phyloP scores from a whole-genome alignment of 331 rosid species.

The Malus hybrid region DNA sequence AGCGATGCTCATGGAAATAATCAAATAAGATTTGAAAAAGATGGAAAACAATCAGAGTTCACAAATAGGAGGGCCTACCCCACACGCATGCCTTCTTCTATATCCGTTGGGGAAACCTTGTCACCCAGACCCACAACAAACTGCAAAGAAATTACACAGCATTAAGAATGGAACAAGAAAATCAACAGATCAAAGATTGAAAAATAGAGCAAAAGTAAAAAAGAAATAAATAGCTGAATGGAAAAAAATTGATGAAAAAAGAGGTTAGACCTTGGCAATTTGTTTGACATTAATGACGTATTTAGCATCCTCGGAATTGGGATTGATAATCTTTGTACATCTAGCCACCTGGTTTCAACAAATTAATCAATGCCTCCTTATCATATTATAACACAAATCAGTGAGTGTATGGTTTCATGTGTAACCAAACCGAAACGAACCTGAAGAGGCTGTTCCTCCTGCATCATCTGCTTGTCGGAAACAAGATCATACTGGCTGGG shows the following conservation, averaged over 20 bases:
- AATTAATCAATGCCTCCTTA: slow-evolving; percentile 13
- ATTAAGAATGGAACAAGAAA: neutral
- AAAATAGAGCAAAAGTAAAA: neutral
- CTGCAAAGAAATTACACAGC: slow-evolving; percentile 31
- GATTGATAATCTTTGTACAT: slow-evolving; percentile 93
- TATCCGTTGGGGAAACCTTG: slow-evolving; percentile 97
- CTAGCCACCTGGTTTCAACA: slow-evolving; percentile 71
- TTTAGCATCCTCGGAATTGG: slow-evolving; percentile 94
- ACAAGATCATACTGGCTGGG: slow-evolving; percentile 99
- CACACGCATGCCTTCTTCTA: slow-evolving; percentile 99
- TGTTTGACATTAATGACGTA: slow-evolving; percentile 96
- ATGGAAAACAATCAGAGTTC: neutral
- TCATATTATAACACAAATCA: neutral
- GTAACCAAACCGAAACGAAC: slow-evolving; percentile 16
- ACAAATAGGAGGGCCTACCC: slow-evolving; percentile 51
- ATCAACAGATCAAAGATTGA: neutral
- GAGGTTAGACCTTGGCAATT: slow-evolving; percentile 69
- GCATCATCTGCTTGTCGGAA: slow-evolving; percentile 99
- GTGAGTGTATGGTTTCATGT: fast-evolving
- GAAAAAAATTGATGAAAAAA: neutral
- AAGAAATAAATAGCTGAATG: neutral
- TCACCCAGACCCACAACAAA: slow-evolving; percentile 98
- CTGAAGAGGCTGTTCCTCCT: slow-evolving; percentile 99
- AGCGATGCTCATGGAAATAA: neutral
- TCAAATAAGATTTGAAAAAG: neutral